Percentiles rank a stretch among this genome's conserved stretches.
These are phyloP conservation scores for Henningerozyma blattae DNA, from an alignment of 805 yeast species.

Conservation along the genomic window DNA sequence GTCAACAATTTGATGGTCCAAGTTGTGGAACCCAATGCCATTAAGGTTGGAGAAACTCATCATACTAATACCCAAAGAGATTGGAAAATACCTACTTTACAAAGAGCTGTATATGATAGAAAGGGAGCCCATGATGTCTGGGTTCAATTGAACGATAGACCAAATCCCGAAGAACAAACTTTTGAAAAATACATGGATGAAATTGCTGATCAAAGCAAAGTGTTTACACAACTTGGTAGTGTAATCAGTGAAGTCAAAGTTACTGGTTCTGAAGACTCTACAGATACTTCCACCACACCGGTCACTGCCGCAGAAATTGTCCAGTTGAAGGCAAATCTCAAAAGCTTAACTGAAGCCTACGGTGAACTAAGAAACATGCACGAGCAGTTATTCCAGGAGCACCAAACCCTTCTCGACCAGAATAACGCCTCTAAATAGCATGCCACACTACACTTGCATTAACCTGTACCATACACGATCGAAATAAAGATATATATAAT, in stretches of 20 bases:
- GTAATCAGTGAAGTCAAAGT: slow-evolving; percentile 30
- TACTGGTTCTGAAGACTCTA: slow-evolving; percentile 5
- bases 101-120: slow-evolving; percentile 41
- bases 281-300: slow-evolving; percentile 10
- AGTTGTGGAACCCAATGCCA: neutral
- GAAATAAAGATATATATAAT: too few relatives aligned
- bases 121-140: slow-evolving; percentile 33
- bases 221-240: slow-evolving; percentile 32
- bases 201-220: slow-evolving; percentile 39
- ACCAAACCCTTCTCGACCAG: slow-evolving; percentile 27
- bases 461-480: too few relatives aligned
- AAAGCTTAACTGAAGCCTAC: slow-evolving; percentile 45
- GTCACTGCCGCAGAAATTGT: slow-evolving; percentile 14
- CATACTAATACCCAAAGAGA: slow-evolving; percentile 5
- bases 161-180: slow-evolving; percentile 7
- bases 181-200: slow-evolving; percentile 38
- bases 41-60: neutral
- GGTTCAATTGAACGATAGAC: slow-evolving; percentile 16
- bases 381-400: slow-evolving; percentile 44
- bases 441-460: too few relatives aligned
- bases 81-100: slow-evolving; percentile 46
- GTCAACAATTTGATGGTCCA: neutral
- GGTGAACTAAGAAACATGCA: slow-evolving; percentile 45
- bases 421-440: too few relatives aligned
- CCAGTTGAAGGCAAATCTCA: slow-evolving; percentile 34